Evolutionary conservation across 768 basidiomycete genomes (phyloP).

Genomic region (Dictyophora rubrovolvata): DNA sequence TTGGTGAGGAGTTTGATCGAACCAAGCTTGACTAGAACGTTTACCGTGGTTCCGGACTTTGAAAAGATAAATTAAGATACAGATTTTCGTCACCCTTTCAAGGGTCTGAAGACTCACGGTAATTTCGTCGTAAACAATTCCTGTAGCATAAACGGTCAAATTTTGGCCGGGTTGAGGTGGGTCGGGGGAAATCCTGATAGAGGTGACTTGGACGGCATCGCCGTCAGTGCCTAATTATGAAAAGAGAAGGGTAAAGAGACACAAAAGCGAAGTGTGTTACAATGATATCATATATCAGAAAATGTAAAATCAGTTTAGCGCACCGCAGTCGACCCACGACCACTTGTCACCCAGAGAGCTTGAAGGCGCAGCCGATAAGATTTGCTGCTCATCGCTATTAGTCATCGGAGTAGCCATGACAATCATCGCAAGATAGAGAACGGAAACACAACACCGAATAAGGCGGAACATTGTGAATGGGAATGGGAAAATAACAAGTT

Average conservation of each 20-base stretch:
- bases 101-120: slow-evolving; percentile 37
- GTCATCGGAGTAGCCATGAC: slow-evolving; percentile 16
- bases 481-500: slow-evolving; percentile 14
- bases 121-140: slow-evolving; percentile 44
- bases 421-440: slow-evolving; percentile 11
- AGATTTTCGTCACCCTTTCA: background rate
- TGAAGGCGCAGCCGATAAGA: slow-evolving; percentile 18
- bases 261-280: background rate
- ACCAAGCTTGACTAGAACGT: slow-evolving; percentile 90
- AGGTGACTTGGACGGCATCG: slow-evolving; percentile 52
- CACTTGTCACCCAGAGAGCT: slow-evolving; percentile 38
- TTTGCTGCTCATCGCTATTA: slow-evolving; percentile 19
- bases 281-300: slow-evolving; percentile 1
- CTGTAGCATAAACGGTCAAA: slow-evolving; percentile 76
- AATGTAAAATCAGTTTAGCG: slow-evolving; percentile 19
- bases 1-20: slow-evolving; percentile 80
- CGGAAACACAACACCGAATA: slow-evolving; percentile 18
- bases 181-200: slow-evolving; percentile 70
- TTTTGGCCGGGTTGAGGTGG: slow-evolving; percentile 83
- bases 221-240: slow-evolving; percentile 29
- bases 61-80: background rate
- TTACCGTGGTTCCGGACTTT: slow-evolving; percentile 85
- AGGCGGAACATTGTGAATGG: slow-evolving; percentile 18
- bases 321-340: slow-evolving; percentile 70
- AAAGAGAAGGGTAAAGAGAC: no score